A percentile compares a stretch with the other conserved stretches of the same genome.
Conservation (phyloP, 176 grass and related monocot genomes). For the Eleusine indica region DNA sequence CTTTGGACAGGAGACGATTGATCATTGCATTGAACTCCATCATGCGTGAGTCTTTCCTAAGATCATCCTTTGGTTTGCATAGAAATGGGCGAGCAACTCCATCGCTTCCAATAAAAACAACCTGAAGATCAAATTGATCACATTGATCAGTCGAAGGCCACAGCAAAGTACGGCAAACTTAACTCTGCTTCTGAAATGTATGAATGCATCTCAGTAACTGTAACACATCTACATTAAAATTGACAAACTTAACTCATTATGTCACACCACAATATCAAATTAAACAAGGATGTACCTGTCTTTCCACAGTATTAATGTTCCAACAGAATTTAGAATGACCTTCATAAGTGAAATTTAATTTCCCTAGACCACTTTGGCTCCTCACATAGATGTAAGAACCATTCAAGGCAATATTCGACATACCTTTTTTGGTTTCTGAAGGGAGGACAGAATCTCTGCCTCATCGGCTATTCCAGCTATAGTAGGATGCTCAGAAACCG, state of each 20-base stretch:
- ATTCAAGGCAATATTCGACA: conserved; percentile 28
- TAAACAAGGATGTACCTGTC: conserved; percentile 2
- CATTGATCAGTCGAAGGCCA: conserved; percentile 5
- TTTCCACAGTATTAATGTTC: neutral
- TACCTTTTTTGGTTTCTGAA: conserved; percentile 98
- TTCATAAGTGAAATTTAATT: conserved; percentile 2
- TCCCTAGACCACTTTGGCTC: neutral
- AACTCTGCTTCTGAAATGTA: neutral
- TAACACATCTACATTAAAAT: neutral
- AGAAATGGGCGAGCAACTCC: conserved; percentile 71
- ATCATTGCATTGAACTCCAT: conserved; percentile 99
- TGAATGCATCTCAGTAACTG: neutral
- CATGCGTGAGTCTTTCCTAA: conserved; percentile 97
- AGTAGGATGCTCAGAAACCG: conserved; percentile 80
- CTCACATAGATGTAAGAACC: conserved; percentile 11
- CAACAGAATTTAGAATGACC: conserved; percentile 20
- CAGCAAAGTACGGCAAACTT: neutral
- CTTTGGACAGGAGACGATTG: conserved; percentile 91
- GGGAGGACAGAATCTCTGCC: conserved; percentile 93
- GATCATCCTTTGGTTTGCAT: conserved; percentile 89
- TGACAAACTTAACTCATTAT: neutral
- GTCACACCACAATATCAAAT: neutral
- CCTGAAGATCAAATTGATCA: conserved; percentile 54
- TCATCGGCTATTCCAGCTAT: conserved; percentile 92
- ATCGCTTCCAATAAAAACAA: conserved; percentile 85